Evolutionary conservation across 768 basidiomycete genomes (phyloP), one percentile per base, ranked within the genome.

Genomic region (Tylopilus rubrobrunneus): DNA sequence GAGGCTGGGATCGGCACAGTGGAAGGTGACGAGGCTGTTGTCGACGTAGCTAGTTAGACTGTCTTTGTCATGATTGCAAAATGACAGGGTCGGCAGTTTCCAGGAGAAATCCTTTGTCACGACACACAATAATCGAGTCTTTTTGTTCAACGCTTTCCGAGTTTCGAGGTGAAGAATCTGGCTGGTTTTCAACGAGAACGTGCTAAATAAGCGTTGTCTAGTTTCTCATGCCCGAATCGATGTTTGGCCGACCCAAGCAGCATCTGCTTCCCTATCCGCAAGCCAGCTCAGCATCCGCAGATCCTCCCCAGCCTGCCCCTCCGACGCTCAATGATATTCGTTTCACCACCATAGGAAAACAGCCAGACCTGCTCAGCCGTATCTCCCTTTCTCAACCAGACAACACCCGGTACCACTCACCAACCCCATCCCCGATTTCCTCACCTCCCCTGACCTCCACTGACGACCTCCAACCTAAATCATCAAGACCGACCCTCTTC

Each of bases 311-410:
- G 12, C 21, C 33, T 4, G 41, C 36, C 1, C 47, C 60, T 19
- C 60, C 31, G 23, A 57, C 57, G 41, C 75, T 81, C 51, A 57
- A 73, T n/a, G 63, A 70, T 49, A 74, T 84, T 62, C 71, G 69
- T 27, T 86, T 85, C 62, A 65, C 58, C 11, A 75, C 67, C 5
- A 86, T 86, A 39, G 84, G 84, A 28, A 76, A 80, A 60, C 67
- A 71, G 54, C 82, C 83, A 0, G 67, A 71, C 14, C 69, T 86
- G 19, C 71, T 85, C 27, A 75, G 72, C 56, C 79, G 84, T 23
- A 70, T 85, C 34, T 74, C 78, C 31, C 62, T 65, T 37, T 62
- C 70, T 3, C 62, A 69, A 41, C 62, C 70, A 23, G 66, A 67
- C 41, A 44, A 57, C 6, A 36, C 21, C 2, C 45, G 50, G 5